A percentile compares a stretch with the other conserved stretches of the same genome.
phyloP scores from a whole-genome alignment of 23 red algal genomes.

The Gracilariopsis chorda region DNA sequence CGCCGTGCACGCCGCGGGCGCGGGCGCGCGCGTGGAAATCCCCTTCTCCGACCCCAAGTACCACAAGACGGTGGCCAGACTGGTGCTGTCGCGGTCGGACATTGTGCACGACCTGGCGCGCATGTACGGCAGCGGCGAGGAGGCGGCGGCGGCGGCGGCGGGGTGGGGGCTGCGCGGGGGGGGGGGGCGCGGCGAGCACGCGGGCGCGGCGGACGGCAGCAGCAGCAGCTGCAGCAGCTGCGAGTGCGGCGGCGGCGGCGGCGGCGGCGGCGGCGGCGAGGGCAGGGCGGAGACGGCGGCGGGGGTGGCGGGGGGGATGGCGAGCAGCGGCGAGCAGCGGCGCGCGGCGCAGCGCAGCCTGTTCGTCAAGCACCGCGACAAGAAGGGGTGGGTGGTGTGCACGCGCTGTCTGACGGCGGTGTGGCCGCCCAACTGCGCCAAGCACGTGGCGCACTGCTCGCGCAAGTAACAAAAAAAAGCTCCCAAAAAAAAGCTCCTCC shows the following conservation, averaged over 20 bases:
- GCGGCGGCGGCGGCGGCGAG: not conserved
- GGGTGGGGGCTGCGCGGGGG: not conserved
- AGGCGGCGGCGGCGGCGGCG: not conserved
- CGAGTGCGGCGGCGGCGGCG: not conserved
- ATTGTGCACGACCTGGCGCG: constrained; percentile 22
- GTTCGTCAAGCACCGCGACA: constrained; percentile 56
- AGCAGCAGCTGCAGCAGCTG: not conserved
- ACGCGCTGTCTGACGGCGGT: constrained; percentile 39
- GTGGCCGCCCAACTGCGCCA: constrained; percentile 79
- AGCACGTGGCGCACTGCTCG: constrained; percentile 40
- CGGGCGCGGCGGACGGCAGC: not conserved
- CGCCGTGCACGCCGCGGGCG: too few species aligned
- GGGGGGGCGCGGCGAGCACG: not conserved
- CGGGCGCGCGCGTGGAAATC: not conserved
- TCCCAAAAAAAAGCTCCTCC: too few species aligned
- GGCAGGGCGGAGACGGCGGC: not conserved
- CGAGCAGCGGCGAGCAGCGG: not conserved
- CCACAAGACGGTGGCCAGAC: constrained; percentile 17
- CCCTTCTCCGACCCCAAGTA: constrained; percentile 17
- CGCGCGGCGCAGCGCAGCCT: not conserved
- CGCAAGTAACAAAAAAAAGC: not conserved
- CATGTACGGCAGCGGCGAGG: constrained; percentile 17
- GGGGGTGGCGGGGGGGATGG: not conserved
- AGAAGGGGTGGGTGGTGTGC: constrained; percentile 82
- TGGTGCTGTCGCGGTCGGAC: constrained; percentile 21